Evolutionary conservation across 805 yeast genomes (phyloP), one percentile per base, ranked within the genome.

Genomic region (Saccharomycopsis selenospora): DNA sequence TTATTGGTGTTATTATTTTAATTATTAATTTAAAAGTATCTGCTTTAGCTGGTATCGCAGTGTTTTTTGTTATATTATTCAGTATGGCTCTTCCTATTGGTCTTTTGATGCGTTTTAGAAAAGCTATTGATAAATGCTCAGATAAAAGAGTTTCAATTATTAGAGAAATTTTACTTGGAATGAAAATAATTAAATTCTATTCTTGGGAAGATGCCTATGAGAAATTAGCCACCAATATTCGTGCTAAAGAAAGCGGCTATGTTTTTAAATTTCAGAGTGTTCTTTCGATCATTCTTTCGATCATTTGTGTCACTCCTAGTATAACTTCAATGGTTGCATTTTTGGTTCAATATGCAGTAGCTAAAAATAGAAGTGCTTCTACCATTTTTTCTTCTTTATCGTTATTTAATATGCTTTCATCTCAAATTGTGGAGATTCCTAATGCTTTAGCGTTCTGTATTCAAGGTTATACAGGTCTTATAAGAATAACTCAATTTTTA

Each of bases 121-220:
- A 64, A 42, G 62, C 62, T 33, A 82, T 81, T n/a, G 77, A 76
- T 52, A 65, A 68, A 18, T 73, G 64, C 56, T 85, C 89, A 17
- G 93, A 85, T 64, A 57, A 65, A 23, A 73, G 95, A 59, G 80
- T 85, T 23, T 65, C 71, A 42, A 68, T 70, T 54, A 73, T 81
- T 60, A 77, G 81, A 58, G 89, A 82, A 60, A 73, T 80, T 27
- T 64, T 82, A 52, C 73, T 70, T 53, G 75, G 77, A 57, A 73
- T 82, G 66, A 81, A 77, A 56, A 73, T 82, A 61, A 83, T 87
- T 65, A 87, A 87, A 67, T 85, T 73, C 62, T 87, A 87, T 61
- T 82, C 91, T 1, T 87, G 95, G 95, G 95, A 88, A 65, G 72
- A 71, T 24, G 85, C 95, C 1, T 87, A 85, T 62, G 69, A 71